phyloP scores from a whole-genome alignment of 2,329 filamentous ascomycete genomes.

The Xylaria sp. region DNA sequence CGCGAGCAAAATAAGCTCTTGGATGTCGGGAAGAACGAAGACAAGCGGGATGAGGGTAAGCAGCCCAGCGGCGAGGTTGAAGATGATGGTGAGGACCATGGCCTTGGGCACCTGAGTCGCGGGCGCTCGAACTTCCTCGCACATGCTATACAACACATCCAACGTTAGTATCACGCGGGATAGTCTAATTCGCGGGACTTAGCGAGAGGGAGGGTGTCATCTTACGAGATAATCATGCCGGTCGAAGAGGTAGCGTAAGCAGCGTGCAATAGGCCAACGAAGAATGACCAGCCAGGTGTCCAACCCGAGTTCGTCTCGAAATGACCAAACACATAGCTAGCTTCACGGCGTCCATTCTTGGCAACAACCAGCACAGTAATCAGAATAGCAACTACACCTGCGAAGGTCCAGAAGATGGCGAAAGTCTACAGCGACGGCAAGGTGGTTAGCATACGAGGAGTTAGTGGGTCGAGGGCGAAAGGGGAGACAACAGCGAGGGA shows the following conservation, averaged over 20 bases:
- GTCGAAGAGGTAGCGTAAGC: slow-evolving; percentile 80
- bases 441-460: slow-evolving; percentile 20
- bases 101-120: slow-evolving; percentile 76
- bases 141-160: slow-evolving; percentile 65
- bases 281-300: slow-evolving; percentile 77
- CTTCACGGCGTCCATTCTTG: slow-evolving; percentile 72
- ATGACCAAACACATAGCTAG: slow-evolving; percentile 72
- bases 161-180: slow-evolving; percentile 37
- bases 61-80: slow-evolving; percentile 74
- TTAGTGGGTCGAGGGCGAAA: background rate
- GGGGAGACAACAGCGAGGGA: background rate
- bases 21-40: slow-evolving; percentile 74
- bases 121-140: slow-evolving; percentile 75
- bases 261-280: slow-evolving; percentile 76
- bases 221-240: slow-evolving; percentile 82
- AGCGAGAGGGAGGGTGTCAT: slow-evolving; percentile 38
- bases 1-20: slow-evolving; percentile 62
- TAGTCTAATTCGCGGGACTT: slow-evolving; percentile 14
- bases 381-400: slow-evolving; percentile 73
- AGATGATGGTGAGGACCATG: slow-evolving; percentile 73
- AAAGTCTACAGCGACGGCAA: slow-evolving; percentile 64
- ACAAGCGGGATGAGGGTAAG: slow-evolving; percentile 75
- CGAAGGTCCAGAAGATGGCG: slow-evolving; percentile 80
- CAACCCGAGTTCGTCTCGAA: slow-evolving; percentile 77
- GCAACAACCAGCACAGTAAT: slow-evolving; percentile 72